Evolutionary conservation across 73 alveolate genomes (phyloP).

Genomic region (Tetrahymena elliotti): DNA sequence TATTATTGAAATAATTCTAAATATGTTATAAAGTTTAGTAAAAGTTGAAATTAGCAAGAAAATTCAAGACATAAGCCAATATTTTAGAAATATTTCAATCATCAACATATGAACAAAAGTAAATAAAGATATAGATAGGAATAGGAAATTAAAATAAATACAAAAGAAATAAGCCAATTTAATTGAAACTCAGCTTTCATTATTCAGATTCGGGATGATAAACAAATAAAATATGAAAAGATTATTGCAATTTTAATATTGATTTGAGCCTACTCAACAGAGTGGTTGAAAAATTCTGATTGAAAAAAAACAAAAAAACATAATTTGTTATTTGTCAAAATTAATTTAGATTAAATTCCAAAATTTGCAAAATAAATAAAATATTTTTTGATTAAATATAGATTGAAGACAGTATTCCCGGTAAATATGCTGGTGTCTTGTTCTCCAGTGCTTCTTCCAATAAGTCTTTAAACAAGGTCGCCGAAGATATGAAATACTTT

Average conservation of each 20-base stretch:
- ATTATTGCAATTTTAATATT: too few species aligned
- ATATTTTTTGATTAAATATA: background rate
- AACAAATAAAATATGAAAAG: too few species aligned
- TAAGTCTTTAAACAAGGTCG: conserved; percentile 46
- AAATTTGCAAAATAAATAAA: background rate
- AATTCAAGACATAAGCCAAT: background rate
- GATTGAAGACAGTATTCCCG: conserved; percentile 56
- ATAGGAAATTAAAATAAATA: background rate
- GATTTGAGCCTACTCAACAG: too few species aligned
- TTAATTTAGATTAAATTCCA: background rate
- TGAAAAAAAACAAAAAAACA: too few species aligned
- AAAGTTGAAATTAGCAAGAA: background rate
- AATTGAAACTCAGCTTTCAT: too few species aligned
- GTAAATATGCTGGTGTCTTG: conserved; percentile 69
- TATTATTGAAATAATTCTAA: too few species aligned
- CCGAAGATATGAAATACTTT: conserved; percentile 54
- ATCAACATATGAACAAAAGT: background rate
- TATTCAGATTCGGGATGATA: background rate
- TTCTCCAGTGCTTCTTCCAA: conserved; percentile 58
- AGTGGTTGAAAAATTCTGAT: background rate
- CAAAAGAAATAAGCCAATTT: background rate
- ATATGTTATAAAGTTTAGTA: background rate
- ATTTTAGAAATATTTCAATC: background rate
- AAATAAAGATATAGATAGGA: background rate
- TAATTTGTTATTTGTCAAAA: background rate